Base-by-base conservation (phyloP, 2,329 filamentous ascomycete genomes). In the Colletotrichum musae region DNA sequence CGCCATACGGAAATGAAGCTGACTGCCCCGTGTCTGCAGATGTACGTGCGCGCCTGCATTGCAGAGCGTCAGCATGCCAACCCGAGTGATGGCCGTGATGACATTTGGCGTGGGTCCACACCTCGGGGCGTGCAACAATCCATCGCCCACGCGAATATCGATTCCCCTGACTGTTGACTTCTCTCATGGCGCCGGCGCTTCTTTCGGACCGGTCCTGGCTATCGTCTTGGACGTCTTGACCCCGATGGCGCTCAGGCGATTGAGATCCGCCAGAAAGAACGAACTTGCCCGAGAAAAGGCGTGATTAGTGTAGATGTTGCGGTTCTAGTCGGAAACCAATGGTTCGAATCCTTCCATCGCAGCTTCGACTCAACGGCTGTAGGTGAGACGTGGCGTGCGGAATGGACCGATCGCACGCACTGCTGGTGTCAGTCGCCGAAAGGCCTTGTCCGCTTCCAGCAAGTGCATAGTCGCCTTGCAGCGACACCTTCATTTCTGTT, bases 401-500 rank as follows among this genome's bases (percentile, higher is more conserved):
- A 47, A 58, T 52, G 59, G 43, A 41, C 36, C 59, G 59, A 52
- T 26, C 45, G n/a, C 45, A 58, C 47, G 50, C 52, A 41, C 52
- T 50, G 50, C 61, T 64, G 28, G 36, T 64, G 47, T 62, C 58
- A 39, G 24, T 53, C 54, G 26, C 58, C 26, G 36, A n/a, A 68
- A 45, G 64, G 41, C 59, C 26, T 57, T 57, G 45, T 51, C 64
- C 21, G 16, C 45, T 36, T 57, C 15, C 15, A 64, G 41, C 41
- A 67, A 64, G 52, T 58, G 60, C 45, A 28, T 10, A 28, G 45
- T n/a, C 18, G 24, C 45, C 12, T 47, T 58, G 60, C 60, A 64
- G 60, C 43, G 24, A 57, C 26, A 15, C 45, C 24, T 59, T 51
- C 18, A 47, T 62, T 54, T 63, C 43, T 26, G 45, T 15, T 24